These are phyloP conservation scores for Pseudogymnoascus sp. DNA, from an alignment of 2,329 filamentous ascomycete species.

Conservation along the genomic window DNA sequence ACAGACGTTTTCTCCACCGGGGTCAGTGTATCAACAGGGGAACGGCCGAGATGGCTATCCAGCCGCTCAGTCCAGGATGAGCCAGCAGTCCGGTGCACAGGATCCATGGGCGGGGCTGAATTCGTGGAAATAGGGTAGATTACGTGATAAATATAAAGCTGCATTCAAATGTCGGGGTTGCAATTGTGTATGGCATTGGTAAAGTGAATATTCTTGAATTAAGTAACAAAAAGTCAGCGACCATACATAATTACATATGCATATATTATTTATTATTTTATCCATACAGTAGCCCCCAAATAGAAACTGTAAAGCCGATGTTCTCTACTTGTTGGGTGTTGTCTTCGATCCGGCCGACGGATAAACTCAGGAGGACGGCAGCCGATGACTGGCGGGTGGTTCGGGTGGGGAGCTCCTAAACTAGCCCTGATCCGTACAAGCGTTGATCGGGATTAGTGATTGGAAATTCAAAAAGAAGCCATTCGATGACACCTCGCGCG, in stretches of 20 bases:
- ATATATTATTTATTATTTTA: neutral
- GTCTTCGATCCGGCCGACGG: neutral
- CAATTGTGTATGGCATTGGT: neutral
- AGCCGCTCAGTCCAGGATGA: conserved; percentile 25
- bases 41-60: conserved; percentile 44
- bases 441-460: conserved; percentile 4
- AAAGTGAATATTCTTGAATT: neutral
- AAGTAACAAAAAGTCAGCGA: neutral
- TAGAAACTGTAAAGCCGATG: neutral
- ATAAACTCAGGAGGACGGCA: neutral
- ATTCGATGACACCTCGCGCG: conserved; percentile 7
- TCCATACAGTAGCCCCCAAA: neutral
- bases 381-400: neutral
- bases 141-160: conserved; percentile 4
- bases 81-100: conserved; percentile 27
- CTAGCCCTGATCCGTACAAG: neutral
- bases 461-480: conserved; percentile 9
- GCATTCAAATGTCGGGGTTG: neutral
- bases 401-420: conserved; percentile 7
- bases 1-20: conserved; percentile 39
- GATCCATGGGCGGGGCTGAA: conserved; percentile 66
- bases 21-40: conserved; percentile 41
- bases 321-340: neutral
- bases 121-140: conserved; percentile 49
- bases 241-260: neutral